Evolutionary conservation across 2,329 filamentous ascomycete species (phyloP), one percentile per base, ranked within the genome.

Genomic region (Gyromitra esculenta): DNA sequence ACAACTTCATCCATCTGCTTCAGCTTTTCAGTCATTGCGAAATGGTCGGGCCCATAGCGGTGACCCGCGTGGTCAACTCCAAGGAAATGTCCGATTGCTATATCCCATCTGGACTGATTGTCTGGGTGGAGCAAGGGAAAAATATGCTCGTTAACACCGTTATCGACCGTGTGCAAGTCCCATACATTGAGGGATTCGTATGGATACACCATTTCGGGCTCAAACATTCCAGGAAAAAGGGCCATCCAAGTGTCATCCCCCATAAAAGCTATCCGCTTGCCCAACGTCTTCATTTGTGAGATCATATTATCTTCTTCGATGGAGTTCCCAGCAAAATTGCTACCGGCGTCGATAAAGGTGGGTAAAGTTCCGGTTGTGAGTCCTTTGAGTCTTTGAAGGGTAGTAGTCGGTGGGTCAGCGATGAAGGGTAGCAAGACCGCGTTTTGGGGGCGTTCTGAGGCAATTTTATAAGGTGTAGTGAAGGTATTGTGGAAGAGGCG

Each of bases 121-220:
- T 88, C 86, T 0, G 88, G 83, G 63, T 90, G 86, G 78, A 99
- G 84, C 1, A 98, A 87, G 1, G 96, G 96, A 77, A 96, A 91
- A 5, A 99, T 90, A 84, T 98, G 92, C 80, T 97, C 92, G 11
- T 91, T 91, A 31, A 99, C 96, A 0, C 96, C 96, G 81, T 97
- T 95, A 82, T 99, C 96, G 1, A 99, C 92, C 0, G 96, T 98
- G 83, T 98, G 94, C 81, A 99, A 84, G 83, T 99, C 96, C 93
- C 94, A 97, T 5, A 98, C 96, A 82, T 98, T 97, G 85, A 99
- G 97, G 77, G 95, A 98, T 83, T 98, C 95, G 83, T 97, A 99
- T 0, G 96, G 89, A 80, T 87, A 89, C 80, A 94, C 97, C 73
- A 97, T 89, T 73, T 95, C 92, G 7, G 90, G 85, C 83, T 97